Base-by-base conservation (phyloP, 345 rosid genomes). In the Syzygium jambos region DNA sequence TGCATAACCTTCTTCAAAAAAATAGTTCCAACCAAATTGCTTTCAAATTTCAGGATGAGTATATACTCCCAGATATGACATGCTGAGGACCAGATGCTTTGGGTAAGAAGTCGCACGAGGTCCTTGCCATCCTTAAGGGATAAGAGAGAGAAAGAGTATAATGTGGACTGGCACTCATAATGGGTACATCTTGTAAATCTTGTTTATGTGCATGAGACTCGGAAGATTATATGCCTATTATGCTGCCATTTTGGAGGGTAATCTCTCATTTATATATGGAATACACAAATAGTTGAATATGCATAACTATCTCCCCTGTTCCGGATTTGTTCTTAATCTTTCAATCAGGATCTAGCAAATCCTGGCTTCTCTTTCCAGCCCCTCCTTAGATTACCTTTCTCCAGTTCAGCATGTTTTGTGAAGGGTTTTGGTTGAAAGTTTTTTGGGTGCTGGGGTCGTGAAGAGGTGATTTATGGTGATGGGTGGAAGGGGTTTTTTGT, bases 51-150 rank as follows among this genome's bases (percentile, higher is more conserved):
- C 89, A 89, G 91, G 89, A 22, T 49, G 65, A 84, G 85, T 73
- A 80, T 73, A 80, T 84, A 53, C 73, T 90, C 87, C 87, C 91
- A 82, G 59, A 89, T 80, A 89, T 87, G 90, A 88, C 88, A 85
- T 89, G 89, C 88, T 38, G 89, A 85, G 90, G 91, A 91, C 41
- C 85, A 88, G 91, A 89, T 91, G 87, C 49, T 73, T 52, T 41
- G 59, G 80, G 80, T 73, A 38, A 73, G 80, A 73, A 73, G 80
- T 73, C 7, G 13, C 7, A 21, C 80, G 22, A 34, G 80, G 49
- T 73, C 46, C 80, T 73, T 19, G 80, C 46, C 25, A 34, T 34
- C 86, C 52, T 51, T 1, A 55, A 52, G 59, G 61, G 57, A 52
- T 23, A 52, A 84, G 23, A 55, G 43, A 84, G 38, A 23, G 56